Evolutionary conservation across 495 filamentous ascomycete genomes (phyloP), one percentile per base, ranked within the genome.

Genomic region (Terfezia claveryi): DNA sequence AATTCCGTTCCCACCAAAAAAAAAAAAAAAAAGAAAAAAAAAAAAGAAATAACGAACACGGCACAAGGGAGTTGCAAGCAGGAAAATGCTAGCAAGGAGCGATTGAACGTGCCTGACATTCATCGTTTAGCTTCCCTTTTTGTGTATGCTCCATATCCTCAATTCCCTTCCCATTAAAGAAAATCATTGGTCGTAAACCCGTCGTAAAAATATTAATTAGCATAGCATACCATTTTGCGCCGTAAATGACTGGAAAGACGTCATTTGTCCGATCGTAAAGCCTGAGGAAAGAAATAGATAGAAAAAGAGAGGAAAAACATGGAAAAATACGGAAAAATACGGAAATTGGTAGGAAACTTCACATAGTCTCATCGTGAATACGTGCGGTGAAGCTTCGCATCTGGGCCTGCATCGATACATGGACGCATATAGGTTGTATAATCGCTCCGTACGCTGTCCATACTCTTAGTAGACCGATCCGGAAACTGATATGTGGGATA

Each of bases 401-500:
- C 50, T 32, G 60, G 37, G 23, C 46, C 50, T 10, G 60, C 17
- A 20, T 62, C 54, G 37, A 37, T 55, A 10, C 49, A 54, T 51
- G 38, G 32, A 36, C 36, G 54, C 27, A 44, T 53, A 20, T 51
- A 38, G 23, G 53, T 52, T 14, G 14, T 46, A 20, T 46, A 46
- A 46, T 46, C 41, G 49, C 61, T 54, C 7, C 62, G 55, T 16
- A 58, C 36, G 20, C 58, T 64, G 23, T 64, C 53, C n/a, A 64
- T 52, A 52, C 61, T 63, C 20, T 60, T 58, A 41, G 58, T 64
- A 36, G 62, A 60, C 54, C 60, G 58, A 17, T 58, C 62, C 12
- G 57, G 58, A 38, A 58, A 16, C 50, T 64, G 64, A 51, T 61
- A 56, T 37, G 64, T 62, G 10, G 54, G 41, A 46, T 46, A 46